Base-by-base conservation (phyloP, 805 yeast species). In the Spathaspora sp. region DNA sequence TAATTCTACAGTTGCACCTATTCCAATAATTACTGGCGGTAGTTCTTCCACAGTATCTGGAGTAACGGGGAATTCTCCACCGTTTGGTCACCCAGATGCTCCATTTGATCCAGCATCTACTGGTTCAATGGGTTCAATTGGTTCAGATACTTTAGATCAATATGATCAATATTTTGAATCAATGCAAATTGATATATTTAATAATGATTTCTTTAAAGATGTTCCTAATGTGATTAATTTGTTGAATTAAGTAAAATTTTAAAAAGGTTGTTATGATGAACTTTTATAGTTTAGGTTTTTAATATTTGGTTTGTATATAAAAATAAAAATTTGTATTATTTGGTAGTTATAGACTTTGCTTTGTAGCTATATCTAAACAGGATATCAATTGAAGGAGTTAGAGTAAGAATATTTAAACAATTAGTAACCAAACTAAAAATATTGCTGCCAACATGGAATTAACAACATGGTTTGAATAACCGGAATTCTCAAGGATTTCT, bases 121-220 rank as follows among this genome's bases (percentile, higher is more conserved):
- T 31, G 47, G 38, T 6, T 12, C 32, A 16, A 44, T 19, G 14
- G 48, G 28, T 12, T 44, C 48, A 14, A 19, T 44, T 16, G 39
- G 16, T 31, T 49, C 52, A 14, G 52, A 45, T 16, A 45, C 20
- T 18, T 46, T 49, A n/a, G 49, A 51, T 39, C 57, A 54, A 46
- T 63, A 60, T 48, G 63, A 66, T 48, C 59, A 57, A 28, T 65
- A 60, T 49, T 58, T 64, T 48, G 67, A 60, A 39, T 55, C 60
- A 14, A 57, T 65, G 59, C 70, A 62, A 39, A 54, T 61, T 42
- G 68, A 65, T 47, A 52, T 66, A 18, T 66, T 64, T 49, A 59
- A 61, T 51, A 60, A 60, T 51, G 68, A 63, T 46, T 60, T 63
- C 44, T 63, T 64, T 53, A 57, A 59, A 47, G 68, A 63, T 48